Evolutionary conservation across 2,329 filamentous ascomycete species (phyloP), one percentile per base, ranked within the genome.

Genomic region (Xylariaceae sp.): DNA sequence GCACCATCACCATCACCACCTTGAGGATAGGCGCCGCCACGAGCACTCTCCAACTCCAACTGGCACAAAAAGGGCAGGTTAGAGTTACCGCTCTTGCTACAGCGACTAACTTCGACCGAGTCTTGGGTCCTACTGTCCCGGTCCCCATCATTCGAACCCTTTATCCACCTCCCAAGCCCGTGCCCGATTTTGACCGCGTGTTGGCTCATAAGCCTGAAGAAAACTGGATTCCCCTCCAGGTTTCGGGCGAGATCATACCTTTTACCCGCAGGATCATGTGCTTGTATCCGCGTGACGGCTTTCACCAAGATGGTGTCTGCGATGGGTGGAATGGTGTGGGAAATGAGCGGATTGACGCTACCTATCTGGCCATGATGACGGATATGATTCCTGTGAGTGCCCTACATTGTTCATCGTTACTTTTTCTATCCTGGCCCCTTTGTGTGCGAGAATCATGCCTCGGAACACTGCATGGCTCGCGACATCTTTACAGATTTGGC

Each of bases 301-400:
- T 64, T 46, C 53, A 48, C 3, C 45, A 53, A 3, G 49, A 63
- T 2, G 66, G 65, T 0, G 40, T 70, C 6, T 64, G 58, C 41
- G 66, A 71, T 28, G 53, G 49, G 1, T 72, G 69, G 69, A 57
- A 67, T n/a, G 49, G 57, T 6, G 61, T 50, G 7, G 60, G 68
- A 2, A 58, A 50, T 3, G 62, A 70, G 34, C 46, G 55, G 3
- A 68, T 70, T 19, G 62, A 70, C 36, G 61, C 55, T 2, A 65
- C 65, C 0, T 69, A 65, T 31, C 16, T 72, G 2, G 48, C 65
- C 1, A n/a, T 67, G 24, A 65, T 72, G 67, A 63, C 64, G 2
- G 70, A 71, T 26, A 34, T 63, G 2, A 52, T 68, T 12, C 68
- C 66, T 3, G n/a, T n/a, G n/a, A n/a, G n/a, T n/a, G n/a, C n/a